Evolutionary conservation across 371 early-diverging fungal genomes (phyloP).

Genomic region (Batrachochytrium dendrobatidis): DNA sequence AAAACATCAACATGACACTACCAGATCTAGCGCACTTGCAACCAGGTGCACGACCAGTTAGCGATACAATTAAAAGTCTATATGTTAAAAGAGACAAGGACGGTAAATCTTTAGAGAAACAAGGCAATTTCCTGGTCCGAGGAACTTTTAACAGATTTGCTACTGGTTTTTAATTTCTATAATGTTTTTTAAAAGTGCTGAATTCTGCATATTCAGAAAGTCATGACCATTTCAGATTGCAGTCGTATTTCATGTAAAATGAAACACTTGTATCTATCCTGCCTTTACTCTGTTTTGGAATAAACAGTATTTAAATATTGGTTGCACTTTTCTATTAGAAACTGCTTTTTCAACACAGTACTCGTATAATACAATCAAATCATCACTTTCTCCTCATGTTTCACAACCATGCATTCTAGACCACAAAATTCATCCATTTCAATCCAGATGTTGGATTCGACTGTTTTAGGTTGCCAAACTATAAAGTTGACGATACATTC

Average conservation of each 20-base stretch:
- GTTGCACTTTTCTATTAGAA: not conserved
- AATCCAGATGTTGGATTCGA: too few species aligned
- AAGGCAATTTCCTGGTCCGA: slow-evolving; percentile 53
- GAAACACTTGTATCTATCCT: not conserved
- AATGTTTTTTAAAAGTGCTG: not conserved
- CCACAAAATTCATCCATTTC: too few species aligned
- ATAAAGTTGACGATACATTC: too few species aligned
- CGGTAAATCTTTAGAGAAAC: slow-evolving; percentile 21
- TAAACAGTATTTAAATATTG: not conserved
- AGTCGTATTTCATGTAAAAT: not conserved
- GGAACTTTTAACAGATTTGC: slow-evolving; percentile 62
- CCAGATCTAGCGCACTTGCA: slow-evolving; percentile 22
- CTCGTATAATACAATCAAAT: too few species aligned
- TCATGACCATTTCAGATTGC: not conserved
- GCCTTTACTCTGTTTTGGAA: not conserved
- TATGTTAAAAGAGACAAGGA: slow-evolving; percentile 39
- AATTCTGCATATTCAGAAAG: not conserved
- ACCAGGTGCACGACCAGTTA: slow-evolving; percentile 7
- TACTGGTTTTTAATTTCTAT: slow-evolving; percentile 10
- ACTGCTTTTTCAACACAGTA: not conserved
- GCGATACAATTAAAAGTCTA: slow-evolving; percentile 50
- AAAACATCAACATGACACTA: slow-evolving; percentile 38
- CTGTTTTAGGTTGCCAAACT: too few species aligned
- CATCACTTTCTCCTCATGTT: too few species aligned
- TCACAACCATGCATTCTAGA: too few species aligned